A percentile compares a stretch with the other conserved stretches of the same genome.
Conservation (phyloP, 495 filamentous ascomycete species). For the Penicillium lividum region DNA sequence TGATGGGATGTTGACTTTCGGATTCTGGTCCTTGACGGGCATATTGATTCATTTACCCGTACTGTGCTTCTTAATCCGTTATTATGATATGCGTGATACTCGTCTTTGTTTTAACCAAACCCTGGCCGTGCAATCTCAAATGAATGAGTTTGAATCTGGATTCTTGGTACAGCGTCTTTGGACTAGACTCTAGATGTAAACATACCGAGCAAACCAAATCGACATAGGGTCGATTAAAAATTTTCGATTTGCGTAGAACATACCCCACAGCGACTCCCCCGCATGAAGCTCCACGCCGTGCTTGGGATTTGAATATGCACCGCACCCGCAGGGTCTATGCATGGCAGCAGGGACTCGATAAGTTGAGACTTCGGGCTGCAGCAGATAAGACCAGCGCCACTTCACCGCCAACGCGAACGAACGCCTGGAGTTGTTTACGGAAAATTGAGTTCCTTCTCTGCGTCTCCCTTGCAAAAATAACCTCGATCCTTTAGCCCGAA, state of each 20-base stretch:
- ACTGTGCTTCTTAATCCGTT: neutral
- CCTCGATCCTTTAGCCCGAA: neutral
- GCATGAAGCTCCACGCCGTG: neutral
- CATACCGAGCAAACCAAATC: neutral
- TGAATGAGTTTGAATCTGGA: neutral
- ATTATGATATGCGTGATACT: neutral
- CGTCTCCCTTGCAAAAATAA: neutral
- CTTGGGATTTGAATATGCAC: neutral
- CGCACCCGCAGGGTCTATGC: neutral
- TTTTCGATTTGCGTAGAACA: neutral
- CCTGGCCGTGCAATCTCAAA: neutral
- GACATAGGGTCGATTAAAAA: too few relatives aligned
- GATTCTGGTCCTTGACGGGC: neutral
- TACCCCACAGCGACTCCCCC: neutral
- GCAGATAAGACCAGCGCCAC: neutral
- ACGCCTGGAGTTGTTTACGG: neutral
- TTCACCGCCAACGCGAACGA: neutral
- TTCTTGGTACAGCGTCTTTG: too few relatives aligned
- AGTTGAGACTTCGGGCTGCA: neutral
- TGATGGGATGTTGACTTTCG: neutral
- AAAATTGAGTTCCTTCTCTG: neutral
- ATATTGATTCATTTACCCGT: neutral
- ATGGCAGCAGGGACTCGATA: neutral
- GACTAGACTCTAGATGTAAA: neutral
- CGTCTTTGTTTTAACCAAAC: neutral